These are phyloP conservation scores for Solanum medicagineum DNA, from an alignment of 257 asterid species.

Conservation along the genomic window DNA sequence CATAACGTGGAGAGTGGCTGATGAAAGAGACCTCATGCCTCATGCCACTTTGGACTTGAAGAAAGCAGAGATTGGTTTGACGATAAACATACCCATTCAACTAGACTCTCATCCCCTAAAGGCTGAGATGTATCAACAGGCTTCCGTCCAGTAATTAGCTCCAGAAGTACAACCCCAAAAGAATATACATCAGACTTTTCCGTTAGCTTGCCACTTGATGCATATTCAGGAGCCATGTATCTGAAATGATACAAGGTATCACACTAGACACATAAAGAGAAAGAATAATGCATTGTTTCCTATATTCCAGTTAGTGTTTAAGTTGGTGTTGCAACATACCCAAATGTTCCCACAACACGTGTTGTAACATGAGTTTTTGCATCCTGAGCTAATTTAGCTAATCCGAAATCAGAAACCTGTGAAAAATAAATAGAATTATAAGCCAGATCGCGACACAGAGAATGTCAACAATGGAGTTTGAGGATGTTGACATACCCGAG, in stretches of 20 bases:
- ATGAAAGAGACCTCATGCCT: not conserved
- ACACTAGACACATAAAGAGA: not conserved
- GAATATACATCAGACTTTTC: constrained; percentile 83
- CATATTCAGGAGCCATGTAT: constrained; percentile 98
- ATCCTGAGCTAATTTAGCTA: constrained; percentile 84
- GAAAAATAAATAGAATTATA: not conserved
- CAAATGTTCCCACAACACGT: constrained; percentile 93
- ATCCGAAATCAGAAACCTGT: constrained; percentile 95
- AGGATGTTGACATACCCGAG: constrained; percentile 46
- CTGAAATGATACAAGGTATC: constrained; percentile 21
- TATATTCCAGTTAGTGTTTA: not conserved
- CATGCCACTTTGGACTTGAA: not conserved
- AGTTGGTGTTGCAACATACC: constrained; percentile 29
- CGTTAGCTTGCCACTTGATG: constrained; percentile 85
- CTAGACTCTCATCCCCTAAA: constrained; percentile 82
- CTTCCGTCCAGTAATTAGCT: constrained; percentile 81
- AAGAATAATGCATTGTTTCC: not conserved
- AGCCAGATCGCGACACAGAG: not conserved
- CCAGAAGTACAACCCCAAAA: constrained; percentile 88
- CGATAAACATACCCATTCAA: constrained; percentile 73
- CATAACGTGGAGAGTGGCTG: not conserved
- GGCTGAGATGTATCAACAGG: constrained; percentile 93
- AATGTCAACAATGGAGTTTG: not conserved
- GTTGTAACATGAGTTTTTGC: constrained; percentile 70
- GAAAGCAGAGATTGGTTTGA: not conserved